These are phyloP conservation scores for Aureobasidium subglaciale DNA, from an alignment of 2,329 filamentous ascomycete species.

Conservation along the genomic window DNA sequence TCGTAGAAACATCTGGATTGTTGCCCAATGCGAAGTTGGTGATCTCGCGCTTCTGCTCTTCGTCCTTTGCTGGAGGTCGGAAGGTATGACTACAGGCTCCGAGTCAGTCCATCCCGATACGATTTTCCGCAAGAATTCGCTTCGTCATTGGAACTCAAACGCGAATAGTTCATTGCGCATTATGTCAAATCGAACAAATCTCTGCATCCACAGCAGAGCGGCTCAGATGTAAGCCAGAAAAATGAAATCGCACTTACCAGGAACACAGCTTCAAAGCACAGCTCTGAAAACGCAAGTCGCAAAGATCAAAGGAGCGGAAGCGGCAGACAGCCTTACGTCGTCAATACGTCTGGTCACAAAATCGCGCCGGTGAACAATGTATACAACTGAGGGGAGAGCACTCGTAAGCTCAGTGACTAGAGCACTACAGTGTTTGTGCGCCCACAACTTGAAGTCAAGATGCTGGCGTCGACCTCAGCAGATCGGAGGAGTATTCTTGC, in stretches of 20 bases:
- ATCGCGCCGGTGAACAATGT: neutral
- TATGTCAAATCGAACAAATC: no score
- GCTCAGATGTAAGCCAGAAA: no score
- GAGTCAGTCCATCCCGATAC: no score
- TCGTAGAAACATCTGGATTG: no score
- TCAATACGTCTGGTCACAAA: neutral
- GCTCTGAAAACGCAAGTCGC: neutral
- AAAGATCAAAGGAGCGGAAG: neutral
- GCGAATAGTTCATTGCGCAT: no score
- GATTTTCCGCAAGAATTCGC: no score
- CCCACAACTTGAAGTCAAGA: neutral
- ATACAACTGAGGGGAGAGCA: neutral
- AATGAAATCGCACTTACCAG: neutral
- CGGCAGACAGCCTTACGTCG: neutral
- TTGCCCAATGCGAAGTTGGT: no score
- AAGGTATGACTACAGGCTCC: no score
- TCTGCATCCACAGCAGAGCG: no score
- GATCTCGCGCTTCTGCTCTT: no score
- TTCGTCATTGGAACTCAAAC: no score
- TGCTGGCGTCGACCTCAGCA: neutral
- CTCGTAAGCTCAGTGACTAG: neutral
- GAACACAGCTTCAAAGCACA: neutral
- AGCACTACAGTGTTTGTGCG: conserved; percentile 9
- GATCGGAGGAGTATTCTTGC: neutral
- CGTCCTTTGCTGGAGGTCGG: no score